Base-by-base conservation (phyloP, 306 rosid species). In the Hippophae rhamnoides region DNA sequence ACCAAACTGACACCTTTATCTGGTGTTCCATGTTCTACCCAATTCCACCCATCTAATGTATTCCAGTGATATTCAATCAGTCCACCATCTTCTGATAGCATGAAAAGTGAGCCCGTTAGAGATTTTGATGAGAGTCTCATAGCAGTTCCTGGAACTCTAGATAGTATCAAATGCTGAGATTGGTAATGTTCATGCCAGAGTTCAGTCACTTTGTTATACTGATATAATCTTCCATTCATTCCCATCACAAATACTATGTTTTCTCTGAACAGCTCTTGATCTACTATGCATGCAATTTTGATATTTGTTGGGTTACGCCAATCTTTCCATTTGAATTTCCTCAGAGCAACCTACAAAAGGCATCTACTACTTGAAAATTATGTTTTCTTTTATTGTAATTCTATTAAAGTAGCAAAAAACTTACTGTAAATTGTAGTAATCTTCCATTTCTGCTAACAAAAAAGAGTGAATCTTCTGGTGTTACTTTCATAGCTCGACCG, bases 11-110 rank as follows among this genome's bases (percentile, higher is more conserved):
- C 92, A 56, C 78, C 95, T 65, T 71, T 81, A 74, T 78, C 63
- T 14, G 97, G 97, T 64, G 83, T 80, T 66, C 97, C 97, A 69
- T 90, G 97, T 56, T 90, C 97, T 41, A 90, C 77, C 97, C 97
- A 90, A 40, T 81, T 82, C 97, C 97, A 90, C 43, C 90, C 92
- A 14, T 83, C 69, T 76, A 79, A 68, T 54, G 84, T 26, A 46
- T 74, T 79, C 97, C 97, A 90, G 8, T 83, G 79, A 60, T 87
- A 90, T 60, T 90, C 97, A 64, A 90, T 86, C 43, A 90, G 87
- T 9, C 96, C 94, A 42, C 97, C 95, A 52, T 81, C 89, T 70
- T 43, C 73, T 41, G 97, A 90, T 10, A 87, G 62, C 92, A 87
- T 85, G 79, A 90, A 90, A 67, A 90, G 74, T 41, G 96, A 90